These are phyloP conservation scores for Ceratobasidium sp. DNA, from an alignment of 1,284 basidiomycete species.

Conservation along the genomic window DNA sequence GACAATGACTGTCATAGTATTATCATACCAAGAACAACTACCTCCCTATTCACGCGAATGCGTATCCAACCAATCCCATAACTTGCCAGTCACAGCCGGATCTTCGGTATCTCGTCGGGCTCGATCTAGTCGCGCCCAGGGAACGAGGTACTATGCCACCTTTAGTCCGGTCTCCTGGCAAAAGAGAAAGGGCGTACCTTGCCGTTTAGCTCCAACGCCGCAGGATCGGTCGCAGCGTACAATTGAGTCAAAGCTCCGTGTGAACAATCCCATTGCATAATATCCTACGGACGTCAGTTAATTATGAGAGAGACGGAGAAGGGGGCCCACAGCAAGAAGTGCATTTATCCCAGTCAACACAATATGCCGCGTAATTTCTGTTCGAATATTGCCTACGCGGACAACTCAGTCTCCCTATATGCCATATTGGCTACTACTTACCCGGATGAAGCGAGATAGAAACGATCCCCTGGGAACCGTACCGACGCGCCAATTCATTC, in stretches of 20 bases:
- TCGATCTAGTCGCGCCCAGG: conserved; percentile 40
- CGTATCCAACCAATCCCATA: conserved; percentile 55
- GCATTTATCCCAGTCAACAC: not conserved
- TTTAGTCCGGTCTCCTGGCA: not conserved
- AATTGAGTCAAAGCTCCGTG: conserved; percentile 41
- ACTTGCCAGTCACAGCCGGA: conserved; percentile 48
- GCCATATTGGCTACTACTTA: not conserved
- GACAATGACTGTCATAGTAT: too few species aligned
- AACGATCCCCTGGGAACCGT: conserved; percentile 42
- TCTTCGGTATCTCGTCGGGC: conserved; percentile 46
- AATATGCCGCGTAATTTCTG: conserved; percentile 17
- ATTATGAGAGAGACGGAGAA: not conserved
- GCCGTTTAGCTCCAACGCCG: conserved; percentile 40
- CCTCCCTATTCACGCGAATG: conserved; percentile 43
- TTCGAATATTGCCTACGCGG: conserved; percentile 22
- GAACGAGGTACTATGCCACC: conserved; percentile 29
- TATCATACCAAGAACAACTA: too few species aligned
- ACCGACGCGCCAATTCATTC: conserved; percentile 43
- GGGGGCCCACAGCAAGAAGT: conserved; percentile 3
- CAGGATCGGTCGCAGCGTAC: conserved; percentile 40
- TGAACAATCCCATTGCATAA: conserved; percentile 25
- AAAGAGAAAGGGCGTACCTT: conserved; percentile 22
- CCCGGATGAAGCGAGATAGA: conserved; percentile 43
- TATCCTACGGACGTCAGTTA: conserved; percentile 3
- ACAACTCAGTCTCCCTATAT: not conserved